Percentiles rank a stretch among this genome's conserved stretches.
Evolutionary conservation across 805 yeast species (phyloP).

Genomic region (Cyberlindnera japonica): DNA sequence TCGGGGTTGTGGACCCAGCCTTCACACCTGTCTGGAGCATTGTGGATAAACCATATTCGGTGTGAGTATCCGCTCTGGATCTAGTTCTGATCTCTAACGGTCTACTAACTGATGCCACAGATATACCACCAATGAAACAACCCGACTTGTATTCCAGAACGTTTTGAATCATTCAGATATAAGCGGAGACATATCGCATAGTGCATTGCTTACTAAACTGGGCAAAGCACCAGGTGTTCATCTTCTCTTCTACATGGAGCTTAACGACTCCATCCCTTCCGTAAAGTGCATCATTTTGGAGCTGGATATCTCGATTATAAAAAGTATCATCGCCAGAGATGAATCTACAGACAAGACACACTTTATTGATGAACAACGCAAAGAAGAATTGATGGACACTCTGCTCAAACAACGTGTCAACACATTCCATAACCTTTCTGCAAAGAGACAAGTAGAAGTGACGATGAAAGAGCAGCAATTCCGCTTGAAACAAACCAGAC

Average conservation of each 20-base stretch:
- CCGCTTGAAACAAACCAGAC: slow-evolving; percentile 14
- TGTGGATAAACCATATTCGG: slow-evolving; percentile 26
- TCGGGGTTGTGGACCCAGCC: slow-evolving; percentile 19
- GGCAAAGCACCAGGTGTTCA: slow-evolving; percentile 6
- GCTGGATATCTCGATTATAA: slow-evolving; percentile 10
- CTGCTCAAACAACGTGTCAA: slow-evolving; percentile 17
- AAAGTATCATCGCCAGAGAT: not conserved
- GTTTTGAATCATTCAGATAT: slow-evolving; percentile 19
- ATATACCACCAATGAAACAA: slow-evolving; percentile 17
- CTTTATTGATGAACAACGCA: slow-evolving; percentile 24
- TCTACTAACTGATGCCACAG: too few species aligned
- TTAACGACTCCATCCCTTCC: not conserved
- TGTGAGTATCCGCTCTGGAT: slow-evolving; percentile 17
- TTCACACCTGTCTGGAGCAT: slow-evolving; percentile 28
- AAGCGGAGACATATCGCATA: slow-evolving; percentile 8
- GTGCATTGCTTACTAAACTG: slow-evolving; percentile 16
- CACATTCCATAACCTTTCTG: slow-evolving; percentile 16
- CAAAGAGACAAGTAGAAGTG: slow-evolving; percentile 19
- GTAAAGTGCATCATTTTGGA: slow-evolving; percentile 24
- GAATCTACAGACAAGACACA: not conserved
- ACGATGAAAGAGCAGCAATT: slow-evolving; percentile 21
- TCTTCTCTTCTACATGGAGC: slow-evolving; percentile 24
- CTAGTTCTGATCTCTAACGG: too few species aligned
- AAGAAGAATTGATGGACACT: slow-evolving; percentile 26
- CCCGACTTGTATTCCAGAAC: slow-evolving; percentile 13